Base-by-base conservation (phyloP, 176 grass and related monocot species). In the Urochloa ruziziensis region DNA sequence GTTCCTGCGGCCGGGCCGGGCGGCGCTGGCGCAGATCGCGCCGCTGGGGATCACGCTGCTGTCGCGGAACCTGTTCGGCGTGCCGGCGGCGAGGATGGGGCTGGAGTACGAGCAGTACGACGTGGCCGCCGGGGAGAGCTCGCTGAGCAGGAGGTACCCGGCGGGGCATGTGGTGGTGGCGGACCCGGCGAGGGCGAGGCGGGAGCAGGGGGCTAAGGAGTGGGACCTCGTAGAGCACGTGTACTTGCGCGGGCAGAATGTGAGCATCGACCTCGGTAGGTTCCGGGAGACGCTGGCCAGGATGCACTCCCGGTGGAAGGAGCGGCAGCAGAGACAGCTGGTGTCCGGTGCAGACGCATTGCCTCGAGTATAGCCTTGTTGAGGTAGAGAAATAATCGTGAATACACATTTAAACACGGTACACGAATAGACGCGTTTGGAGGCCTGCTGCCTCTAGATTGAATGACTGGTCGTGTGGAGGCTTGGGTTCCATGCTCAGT, bases 201-300 rank as follows among this genome's bases (percentile, higher is more conserved):
- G 57, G 8, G 77, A 80, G 77, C 43, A 52, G 61, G 77, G 77
- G 77, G 9, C 0, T 1, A 56, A 52, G 7, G 90, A 71, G 28
- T 95, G 93, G 93, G 62, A 83, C 2, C 56, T 85, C 23, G 86
- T 84, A 9, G 39, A 40, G 39, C 39, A 40, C 39, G 39, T 95
- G 3, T 96, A 93, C 78, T 64, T 96, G 2, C 10, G 82, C 6
- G 90, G 85, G 0, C 93, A 96, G 84, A 92, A 96, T 79, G 88
- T 96, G 48, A 93, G 33, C 63, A 53, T 96, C 0, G 88, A 96
- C 59, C n/a, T 88, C 0, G 47, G 19, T 43, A 46, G 90, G 21
- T 82, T 96, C 46, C 30, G 85, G 11, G 62, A 89, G 27, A 68
- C 81, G 32, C 43, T 96, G 3, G 3, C 47, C 11, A 40, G 6